These are phyloP conservation scores for Solanum chacoense DNA, from an alignment of 305 asterid species.

Conservation along the genomic window DNA sequence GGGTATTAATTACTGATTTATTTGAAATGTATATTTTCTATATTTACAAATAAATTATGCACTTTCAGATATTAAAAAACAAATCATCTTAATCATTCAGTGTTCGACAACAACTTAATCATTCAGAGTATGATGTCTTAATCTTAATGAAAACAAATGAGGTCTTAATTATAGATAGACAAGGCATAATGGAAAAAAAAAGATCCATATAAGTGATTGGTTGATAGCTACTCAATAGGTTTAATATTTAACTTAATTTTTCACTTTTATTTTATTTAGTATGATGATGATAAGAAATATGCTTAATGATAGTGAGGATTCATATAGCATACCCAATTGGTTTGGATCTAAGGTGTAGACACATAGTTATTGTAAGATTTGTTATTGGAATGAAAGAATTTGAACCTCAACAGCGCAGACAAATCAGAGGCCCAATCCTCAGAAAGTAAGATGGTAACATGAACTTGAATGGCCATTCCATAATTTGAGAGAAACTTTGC, in stretches of 20 bases:
- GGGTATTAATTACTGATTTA: neutral
- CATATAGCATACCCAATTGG: neutral
- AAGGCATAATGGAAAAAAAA: neutral
- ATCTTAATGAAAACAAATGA: neutral
- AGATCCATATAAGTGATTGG: neutral
- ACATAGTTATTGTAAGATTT: neutral
- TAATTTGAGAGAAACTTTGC: neutral
- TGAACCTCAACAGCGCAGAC: neutral
- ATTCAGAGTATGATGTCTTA: neutral
- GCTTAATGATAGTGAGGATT: neutral
- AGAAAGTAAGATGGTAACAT: neutral
- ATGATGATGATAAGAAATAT: neutral
- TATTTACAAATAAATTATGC: neutral
- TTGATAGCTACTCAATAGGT: neutral
- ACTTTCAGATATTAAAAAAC: neutral
- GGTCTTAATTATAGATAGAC: neutral
- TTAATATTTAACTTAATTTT: neutral
- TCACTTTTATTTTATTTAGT: neutral
- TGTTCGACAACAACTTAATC: neutral
- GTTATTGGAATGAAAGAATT: neutral
- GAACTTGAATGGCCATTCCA: neutral
- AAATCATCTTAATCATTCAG: neutral
- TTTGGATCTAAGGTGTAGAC: neutral
- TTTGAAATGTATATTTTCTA: neutral
- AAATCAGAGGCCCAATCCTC: constrained; percentile 1